These are phyloP conservation scores for Crithidia thermophila DNA, from an alignment of 208 protist genomes.

Conservation along the genomic window DNA sequence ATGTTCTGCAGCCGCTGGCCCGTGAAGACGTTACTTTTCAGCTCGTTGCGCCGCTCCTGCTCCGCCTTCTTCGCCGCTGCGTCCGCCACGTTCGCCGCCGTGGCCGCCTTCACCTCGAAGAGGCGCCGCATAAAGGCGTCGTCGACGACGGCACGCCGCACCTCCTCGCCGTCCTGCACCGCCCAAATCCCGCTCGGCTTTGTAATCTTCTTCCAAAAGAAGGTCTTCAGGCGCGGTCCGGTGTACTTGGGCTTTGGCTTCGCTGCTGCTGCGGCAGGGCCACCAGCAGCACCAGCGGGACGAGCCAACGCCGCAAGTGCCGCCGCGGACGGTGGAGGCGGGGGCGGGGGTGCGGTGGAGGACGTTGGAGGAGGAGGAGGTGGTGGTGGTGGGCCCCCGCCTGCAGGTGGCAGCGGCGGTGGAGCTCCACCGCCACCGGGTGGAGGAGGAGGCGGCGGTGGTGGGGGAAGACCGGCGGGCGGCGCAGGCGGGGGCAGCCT, in stretches of 20 bases:
- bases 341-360: conserved; percentile 29
- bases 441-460: conserved; percentile 27
- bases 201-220: conserved; percentile 83
- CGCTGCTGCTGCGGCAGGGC: conserved; percentile 3
- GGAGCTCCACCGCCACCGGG: background rate
- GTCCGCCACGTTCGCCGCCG: conserved; percentile 5
- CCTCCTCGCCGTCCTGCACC: conserved; percentile 28
- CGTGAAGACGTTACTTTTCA: conserved; percentile 55
- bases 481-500: conserved; percentile 26
- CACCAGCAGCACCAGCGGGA: conserved; percentile 23
- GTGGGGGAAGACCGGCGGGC: conserved; percentile 15
- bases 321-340: conserved; percentile 41
- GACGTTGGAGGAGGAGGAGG: conserved; percentile 24
- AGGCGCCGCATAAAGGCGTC: conserved; percentile 62
- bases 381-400: conserved; percentile 22
- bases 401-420: conserved; percentile 5
- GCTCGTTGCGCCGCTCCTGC: conserved; percentile 30
- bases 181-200: conserved; percentile 70
- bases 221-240: conserved; percentile 71
- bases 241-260: conserved; percentile 28
- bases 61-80: conserved; percentile 17
- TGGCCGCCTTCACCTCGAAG: conserved; percentile 51
- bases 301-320: conserved; percentile 20
- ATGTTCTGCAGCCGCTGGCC: conserved; percentile 78
- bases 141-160: conserved; percentile 41